Evolutionary conservation across 306 rosid species (phyloP).

Genomic region (Sophora flavescens): DNA sequence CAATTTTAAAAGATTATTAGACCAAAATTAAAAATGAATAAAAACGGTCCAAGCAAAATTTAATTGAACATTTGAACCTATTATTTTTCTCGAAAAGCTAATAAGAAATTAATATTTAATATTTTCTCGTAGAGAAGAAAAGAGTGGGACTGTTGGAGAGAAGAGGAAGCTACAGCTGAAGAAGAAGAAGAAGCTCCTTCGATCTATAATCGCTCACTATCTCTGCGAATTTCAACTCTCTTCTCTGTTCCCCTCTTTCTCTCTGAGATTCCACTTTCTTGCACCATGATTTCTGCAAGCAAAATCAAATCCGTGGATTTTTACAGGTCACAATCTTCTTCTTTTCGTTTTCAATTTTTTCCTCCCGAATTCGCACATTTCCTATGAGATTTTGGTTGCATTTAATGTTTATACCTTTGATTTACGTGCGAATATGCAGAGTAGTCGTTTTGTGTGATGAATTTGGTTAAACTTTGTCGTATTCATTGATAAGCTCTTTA

Average conservation of each 20-base stretch:
- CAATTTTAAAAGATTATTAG: no score
- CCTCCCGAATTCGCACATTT: background rate
- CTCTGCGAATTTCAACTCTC: slow-evolving; percentile 38
- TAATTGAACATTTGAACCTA: no score
- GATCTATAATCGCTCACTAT: slow-evolving; percentile 50
- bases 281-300: slow-evolving; percentile 78
- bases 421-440: background rate
- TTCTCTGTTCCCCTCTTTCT: slow-evolving; percentile 19
- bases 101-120: background rate
- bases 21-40: no score
- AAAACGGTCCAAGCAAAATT: no score
- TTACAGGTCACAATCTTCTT: slow-evolving; percentile 72
- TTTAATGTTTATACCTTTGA: background rate
- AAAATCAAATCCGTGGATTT: slow-evolving; percentile 96
- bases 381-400: background rate
- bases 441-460: background rate
- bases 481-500: background rate
- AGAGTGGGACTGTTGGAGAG: background rate
- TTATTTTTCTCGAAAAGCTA: no score
- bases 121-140: background rate
- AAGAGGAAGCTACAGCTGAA: slow-evolving; percentile 32
- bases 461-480: background rate
- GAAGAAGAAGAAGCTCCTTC: slow-evolving; percentile 39
- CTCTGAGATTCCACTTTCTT: slow-evolving; percentile 9
- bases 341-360: background rate